Evolutionary conservation across 2,329 filamentous ascomycete species (phyloP), one percentile per base, ranked within the genome.

Genomic region (Zalaria obscura): DNA sequence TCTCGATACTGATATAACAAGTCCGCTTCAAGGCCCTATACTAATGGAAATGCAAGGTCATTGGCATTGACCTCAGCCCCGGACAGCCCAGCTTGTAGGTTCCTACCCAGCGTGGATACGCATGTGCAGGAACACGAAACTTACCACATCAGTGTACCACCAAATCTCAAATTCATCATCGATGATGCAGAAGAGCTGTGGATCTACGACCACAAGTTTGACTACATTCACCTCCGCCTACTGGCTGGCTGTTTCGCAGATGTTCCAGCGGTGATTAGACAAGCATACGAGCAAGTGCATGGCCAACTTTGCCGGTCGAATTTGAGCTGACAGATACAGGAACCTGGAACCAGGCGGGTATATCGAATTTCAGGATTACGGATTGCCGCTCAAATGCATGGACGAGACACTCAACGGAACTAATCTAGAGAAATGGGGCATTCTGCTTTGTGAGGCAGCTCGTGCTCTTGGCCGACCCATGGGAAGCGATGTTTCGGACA

Each of bases 181-280:
- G 76, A 80, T 50, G 76, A 80, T 51, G 68, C 70, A 39, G 73
- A 78, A 47, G 64, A 71, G 37, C 65, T 72, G 5, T 81, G 77
- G 77, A 56, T 66, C 26, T 73, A 70, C 39, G 57, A 63, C 3
- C 61, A 69, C 40, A 55, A 55, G 9, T 77, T 73, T 51, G 75
- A 79, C 53, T 67, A 72, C 47, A 68, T 79, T 66, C 63, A 70
- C 66, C 50, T 66, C 59, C 50, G 68, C 52, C 51, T 69, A 61
- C 63, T 73, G 64, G 50, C 63, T 48, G 66, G 66, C 26, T 64
- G 68, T 27, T 64, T 81, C 34, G 59, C 63, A n/a, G 64, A 79
- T 49, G 75, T 73, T 55, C 60, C 60, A 3, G 58, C 57, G 25
- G 56, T 78, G 37, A 51, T 74, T 18, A 54, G 61, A 18, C 62